Percentiles rank a stretch among this genome's conserved stretches.
Evolutionary conservation across 2,329 filamentous ascomycete species (phyloP).

Genomic region (Diaporthe citriasiana): DNA sequence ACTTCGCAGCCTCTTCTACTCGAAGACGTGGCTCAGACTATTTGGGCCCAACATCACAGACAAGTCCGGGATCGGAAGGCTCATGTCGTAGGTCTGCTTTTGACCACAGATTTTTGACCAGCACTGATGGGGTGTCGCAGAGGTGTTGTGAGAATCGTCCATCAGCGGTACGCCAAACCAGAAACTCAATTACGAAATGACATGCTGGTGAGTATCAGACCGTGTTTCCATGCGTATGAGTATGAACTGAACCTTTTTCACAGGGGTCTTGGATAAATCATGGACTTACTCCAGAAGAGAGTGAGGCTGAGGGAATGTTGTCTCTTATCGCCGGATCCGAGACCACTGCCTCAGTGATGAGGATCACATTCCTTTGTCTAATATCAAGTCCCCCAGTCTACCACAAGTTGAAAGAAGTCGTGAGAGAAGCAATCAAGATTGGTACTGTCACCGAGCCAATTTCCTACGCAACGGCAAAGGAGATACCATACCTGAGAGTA

Average conservation of each 20-base stretch:
- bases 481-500: conserved; percentile 60
- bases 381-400: conserved; percentile 57
- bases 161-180: conserved; percentile 41
- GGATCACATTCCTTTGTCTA: conserved; percentile 55
- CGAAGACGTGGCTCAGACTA: conserved; percentile 51
- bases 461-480: conserved; percentile 47
- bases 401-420: conserved; percentile 61
- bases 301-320: conserved; percentile 54
- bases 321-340: conserved; percentile 41
- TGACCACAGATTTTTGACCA: neutral
- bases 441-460: conserved; percentile 46
- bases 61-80: conserved; percentile 46
- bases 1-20: conserved; percentile 44
- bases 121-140: neutral
- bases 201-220: conserved; percentile 56
- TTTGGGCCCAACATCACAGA: conserved; percentile 51
- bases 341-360: conserved; percentile 36
- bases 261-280: conserved; percentile 44
- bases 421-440: conserved; percentile 55
- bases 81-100: conserved; percentile 45
- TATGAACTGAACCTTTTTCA: neutral
- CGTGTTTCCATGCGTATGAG: too few relatives aligned
- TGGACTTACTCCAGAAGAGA: conserved; percentile 56
- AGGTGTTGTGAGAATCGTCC: conserved; percentile 8
- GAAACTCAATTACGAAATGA: conserved; percentile 60